A percentile compares a stretch with the other conserved stretches of the same genome.
phyloP scores from a whole-genome alignment of 2,329 filamentous ascomycete genomes.

The Thelonectria blattea region DNA sequence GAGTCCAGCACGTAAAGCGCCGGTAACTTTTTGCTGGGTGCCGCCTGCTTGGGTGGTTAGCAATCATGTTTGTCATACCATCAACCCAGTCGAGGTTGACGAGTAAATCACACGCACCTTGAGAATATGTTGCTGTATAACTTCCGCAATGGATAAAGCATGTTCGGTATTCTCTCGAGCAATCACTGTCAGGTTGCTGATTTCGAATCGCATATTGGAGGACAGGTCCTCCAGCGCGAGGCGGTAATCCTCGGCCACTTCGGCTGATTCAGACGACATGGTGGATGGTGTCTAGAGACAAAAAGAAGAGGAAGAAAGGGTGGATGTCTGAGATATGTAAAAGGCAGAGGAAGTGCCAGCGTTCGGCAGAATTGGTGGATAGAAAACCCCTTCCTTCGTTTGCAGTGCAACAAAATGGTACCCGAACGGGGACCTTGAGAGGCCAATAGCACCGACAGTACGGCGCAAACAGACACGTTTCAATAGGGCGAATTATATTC shows the following conservation, averaged over 20 bases:
- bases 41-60: conserved; percentile 67
- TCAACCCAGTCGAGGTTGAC: not conserved
- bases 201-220: conserved; percentile 91
- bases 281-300: conserved; percentile 27
- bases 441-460: conserved; percentile 24
- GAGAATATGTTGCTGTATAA: conserved; percentile 90
- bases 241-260: conserved; percentile 94
- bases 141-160: conserved; percentile 89
- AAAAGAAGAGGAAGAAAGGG: conserved; percentile 19
- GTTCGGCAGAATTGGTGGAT: conserved; percentile 8
- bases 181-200: conserved; percentile 96
- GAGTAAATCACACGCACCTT: conserved; percentile 69
- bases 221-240: conserved; percentile 91
- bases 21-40: conserved; percentile 87
- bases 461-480: conserved; percentile 31
- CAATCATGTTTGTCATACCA: not conserved
- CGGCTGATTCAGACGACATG: conserved; percentile 69
- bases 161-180: conserved; percentile 97
- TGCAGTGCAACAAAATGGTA: conserved; percentile 19
- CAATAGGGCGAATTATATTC: conserved; percentile 41
- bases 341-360: conserved; percentile 20
- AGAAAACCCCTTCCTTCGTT: conserved; percentile 2
- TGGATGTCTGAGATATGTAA: conserved; percentile 14
- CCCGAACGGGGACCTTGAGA: conserved; percentile 8
- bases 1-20: conserved; percentile 98